Evolutionary conservation across 2,329 filamentous ascomycete species (phyloP).

Genomic region (Scolecobasidium constrictum): DNA sequence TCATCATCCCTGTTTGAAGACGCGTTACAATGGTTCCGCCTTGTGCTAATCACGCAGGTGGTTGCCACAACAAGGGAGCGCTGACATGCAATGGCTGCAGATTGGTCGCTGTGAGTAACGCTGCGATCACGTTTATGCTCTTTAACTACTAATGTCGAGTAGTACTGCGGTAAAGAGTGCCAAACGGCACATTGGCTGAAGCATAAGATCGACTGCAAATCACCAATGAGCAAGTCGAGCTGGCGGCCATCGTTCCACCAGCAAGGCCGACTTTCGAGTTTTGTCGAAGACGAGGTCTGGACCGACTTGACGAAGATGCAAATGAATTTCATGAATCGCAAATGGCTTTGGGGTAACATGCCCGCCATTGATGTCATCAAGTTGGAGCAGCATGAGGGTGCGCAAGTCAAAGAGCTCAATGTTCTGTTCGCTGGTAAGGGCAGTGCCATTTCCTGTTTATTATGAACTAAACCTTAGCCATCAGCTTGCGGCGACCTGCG

Average conservation of each 20-base stretch:
- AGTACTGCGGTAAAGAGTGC: slow-evolving; percentile 26
- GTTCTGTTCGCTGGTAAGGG: slow-evolving; percentile 29
- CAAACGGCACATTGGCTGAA: slow-evolving; percentile 19
- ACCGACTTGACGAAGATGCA: not conserved
- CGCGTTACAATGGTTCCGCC: too few species aligned
- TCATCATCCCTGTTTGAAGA: too few species aligned
- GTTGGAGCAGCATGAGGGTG: slow-evolving; percentile 21
- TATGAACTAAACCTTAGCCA: not conserved
- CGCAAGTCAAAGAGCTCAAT: slow-evolving; percentile 13
- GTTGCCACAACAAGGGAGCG: too few species aligned
- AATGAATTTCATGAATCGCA: slow-evolving; percentile 13
- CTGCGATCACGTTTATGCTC: too few species aligned
- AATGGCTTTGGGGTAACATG: slow-evolving; percentile 31
- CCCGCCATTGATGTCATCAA: slow-evolving; percentile 30
- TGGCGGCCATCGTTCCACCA: slow-evolving; percentile 22
- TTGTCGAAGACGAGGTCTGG: slow-evolving; percentile 14
- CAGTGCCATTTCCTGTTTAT: slow-evolving; percentile 12
- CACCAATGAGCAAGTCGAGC: slow-evolving; percentile 15
- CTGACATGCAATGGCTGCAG: too few species aligned
- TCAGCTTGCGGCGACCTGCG: slow-evolving; percentile 34
- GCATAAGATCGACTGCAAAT: slow-evolving; percentile 23
- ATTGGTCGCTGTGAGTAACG: too few species aligned
- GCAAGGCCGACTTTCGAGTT: slow-evolving; percentile 17
- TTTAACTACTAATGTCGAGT: too few species aligned
- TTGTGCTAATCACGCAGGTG: too few species aligned